Conservation (phyloP, 331 rosid species). For the Malus hybrid region DNA sequence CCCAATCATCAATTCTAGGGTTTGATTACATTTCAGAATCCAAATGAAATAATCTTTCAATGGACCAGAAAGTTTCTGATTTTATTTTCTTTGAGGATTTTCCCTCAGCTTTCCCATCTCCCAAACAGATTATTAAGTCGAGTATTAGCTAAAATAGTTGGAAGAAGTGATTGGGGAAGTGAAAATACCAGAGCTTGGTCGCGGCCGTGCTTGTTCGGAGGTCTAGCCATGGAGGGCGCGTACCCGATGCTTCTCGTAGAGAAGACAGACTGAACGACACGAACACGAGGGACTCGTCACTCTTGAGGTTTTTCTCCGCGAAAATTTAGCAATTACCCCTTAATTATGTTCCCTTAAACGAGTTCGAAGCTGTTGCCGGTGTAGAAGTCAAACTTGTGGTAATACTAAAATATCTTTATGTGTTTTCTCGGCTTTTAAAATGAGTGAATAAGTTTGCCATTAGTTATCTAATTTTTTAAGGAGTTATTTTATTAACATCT, state of each 20-base stretch:
- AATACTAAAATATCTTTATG: too few species aligned
- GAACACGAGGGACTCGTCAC: neutral
- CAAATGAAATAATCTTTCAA: neutral
- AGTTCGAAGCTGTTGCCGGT: too few species aligned
- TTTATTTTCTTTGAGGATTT: neutral
- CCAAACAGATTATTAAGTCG: neutral
- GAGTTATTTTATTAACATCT: too few species aligned
- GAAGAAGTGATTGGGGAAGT: neutral
- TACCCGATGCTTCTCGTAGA: slow-evolving; percentile 3
- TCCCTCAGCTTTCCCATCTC: neutral
- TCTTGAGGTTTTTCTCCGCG: neutral
- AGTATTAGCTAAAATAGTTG: neutral
- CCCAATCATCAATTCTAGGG: neutral
- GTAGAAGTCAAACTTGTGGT: too few species aligned
- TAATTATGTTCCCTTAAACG: too few species aligned
- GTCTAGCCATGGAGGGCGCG: slow-evolving; percentile 30
- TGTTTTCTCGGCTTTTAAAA: too few species aligned
- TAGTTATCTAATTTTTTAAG: too few species aligned
- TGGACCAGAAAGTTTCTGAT: neutral
- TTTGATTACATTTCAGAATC: neutral
- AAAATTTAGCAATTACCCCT: too few species aligned
- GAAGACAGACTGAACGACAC: neutral
- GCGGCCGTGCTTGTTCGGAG: slow-evolving; percentile 46
- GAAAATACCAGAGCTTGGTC: slow-evolving; percentile 36
- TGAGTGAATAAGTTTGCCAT: too few species aligned